phyloP scores from a whole-genome alignment of 768 basidiomycete species.

The Boletellus sp. region DNA sequence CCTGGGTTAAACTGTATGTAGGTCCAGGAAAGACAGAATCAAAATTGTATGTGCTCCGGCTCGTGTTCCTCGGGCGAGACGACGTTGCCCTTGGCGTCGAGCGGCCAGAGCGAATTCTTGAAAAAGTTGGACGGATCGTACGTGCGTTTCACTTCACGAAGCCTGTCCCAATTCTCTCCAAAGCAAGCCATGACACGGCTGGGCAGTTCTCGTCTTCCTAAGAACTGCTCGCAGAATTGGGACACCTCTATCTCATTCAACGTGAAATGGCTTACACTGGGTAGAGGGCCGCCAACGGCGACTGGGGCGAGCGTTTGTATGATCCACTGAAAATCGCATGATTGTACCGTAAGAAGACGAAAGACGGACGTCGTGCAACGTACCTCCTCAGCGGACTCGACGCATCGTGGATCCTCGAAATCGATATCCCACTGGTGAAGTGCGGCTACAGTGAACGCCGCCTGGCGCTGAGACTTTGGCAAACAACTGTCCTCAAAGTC shows the following conservation, averaged over 20 bases:
- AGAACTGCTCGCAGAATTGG: constrained; percentile 49
- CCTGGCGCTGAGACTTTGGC: constrained; percentile 75
- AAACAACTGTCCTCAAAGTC: constrained; percentile 74
- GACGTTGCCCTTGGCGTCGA: constrained; percentile 51
- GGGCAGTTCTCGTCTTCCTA: constrained; percentile 66
- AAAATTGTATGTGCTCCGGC: constrained; percentile 37
- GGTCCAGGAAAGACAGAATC: background rate
- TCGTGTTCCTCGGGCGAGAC: constrained; percentile 63
- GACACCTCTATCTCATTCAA: constrained; percentile 14
- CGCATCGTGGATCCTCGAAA: constrained; percentile 74
- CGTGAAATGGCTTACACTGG: constrained; percentile 58
- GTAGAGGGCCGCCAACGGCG: constrained; percentile 75
- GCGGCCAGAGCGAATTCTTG: constrained; percentile 77
- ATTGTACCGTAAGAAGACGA: constrained; percentile 8
- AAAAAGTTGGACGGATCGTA: constrained; percentile 81
- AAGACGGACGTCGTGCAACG: constrained; percentile 8
- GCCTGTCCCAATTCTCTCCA: constrained; percentile 70
- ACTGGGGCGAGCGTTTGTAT: constrained; percentile 65
- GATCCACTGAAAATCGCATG: constrained; percentile 60
- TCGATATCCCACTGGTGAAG: constrained; percentile 92
- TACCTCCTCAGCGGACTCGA: constrained; percentile 79
- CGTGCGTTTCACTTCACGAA: constrained; percentile 64
- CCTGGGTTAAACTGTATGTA: background rate
- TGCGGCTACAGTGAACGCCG: constrained; percentile 81
- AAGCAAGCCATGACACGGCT: constrained; percentile 62